These are phyloP conservation scores for Boletus speciosus DNA, from an alignment of 768 basidiomycete species.

Conservation along the genomic window DNA sequence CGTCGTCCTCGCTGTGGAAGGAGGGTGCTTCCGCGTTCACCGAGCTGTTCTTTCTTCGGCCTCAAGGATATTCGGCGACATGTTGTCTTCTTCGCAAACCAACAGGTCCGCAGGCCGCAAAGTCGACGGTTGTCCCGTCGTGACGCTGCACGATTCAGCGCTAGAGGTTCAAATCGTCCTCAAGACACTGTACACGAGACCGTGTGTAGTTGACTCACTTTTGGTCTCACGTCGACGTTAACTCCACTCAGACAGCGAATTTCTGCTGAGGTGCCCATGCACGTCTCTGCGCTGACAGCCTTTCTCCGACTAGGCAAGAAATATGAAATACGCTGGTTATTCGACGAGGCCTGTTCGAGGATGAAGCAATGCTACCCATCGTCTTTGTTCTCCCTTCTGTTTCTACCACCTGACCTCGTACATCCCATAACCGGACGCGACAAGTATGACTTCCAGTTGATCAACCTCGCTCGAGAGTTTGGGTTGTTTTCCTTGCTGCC, in stretches of 20 bases:
- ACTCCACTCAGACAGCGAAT: constrained; percentile 22
- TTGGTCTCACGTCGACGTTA: background rate
- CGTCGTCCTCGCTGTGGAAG: constrained; percentile 22
- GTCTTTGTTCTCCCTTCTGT: constrained; percentile 24
- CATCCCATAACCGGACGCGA: constrained; percentile 21
- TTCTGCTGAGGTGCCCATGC: constrained; percentile 13
- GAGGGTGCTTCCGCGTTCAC: constrained; percentile 21
- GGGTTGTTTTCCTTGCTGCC: constrained; percentile 22
- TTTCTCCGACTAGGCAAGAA: constrained; percentile 25
- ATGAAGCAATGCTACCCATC: constrained; percentile 24
- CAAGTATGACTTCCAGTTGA: constrained; percentile 25
- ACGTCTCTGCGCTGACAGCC: constrained; percentile 20
- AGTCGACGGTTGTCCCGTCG: constrained; percentile 24
- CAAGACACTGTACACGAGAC: constrained; percentile 21
- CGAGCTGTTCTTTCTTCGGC: constrained; percentile 21
- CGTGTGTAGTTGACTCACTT: constrained; percentile 16
- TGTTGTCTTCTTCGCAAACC: constrained; percentile 12
- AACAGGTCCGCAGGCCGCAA: constrained; percentile 10
- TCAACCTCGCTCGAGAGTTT: constrained; percentile 24
- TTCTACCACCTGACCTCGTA: constrained; percentile 19
- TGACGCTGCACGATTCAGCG: constrained; percentile 17
- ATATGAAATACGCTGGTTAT: constrained; percentile 23
- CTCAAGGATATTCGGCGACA: constrained; percentile 19
- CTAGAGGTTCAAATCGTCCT: constrained; percentile 26
- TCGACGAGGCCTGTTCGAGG: constrained; percentile 20